Conservation (phyloP, 2,329 filamentous ascomycete genomes). For the Nemania abortiva region DNA sequence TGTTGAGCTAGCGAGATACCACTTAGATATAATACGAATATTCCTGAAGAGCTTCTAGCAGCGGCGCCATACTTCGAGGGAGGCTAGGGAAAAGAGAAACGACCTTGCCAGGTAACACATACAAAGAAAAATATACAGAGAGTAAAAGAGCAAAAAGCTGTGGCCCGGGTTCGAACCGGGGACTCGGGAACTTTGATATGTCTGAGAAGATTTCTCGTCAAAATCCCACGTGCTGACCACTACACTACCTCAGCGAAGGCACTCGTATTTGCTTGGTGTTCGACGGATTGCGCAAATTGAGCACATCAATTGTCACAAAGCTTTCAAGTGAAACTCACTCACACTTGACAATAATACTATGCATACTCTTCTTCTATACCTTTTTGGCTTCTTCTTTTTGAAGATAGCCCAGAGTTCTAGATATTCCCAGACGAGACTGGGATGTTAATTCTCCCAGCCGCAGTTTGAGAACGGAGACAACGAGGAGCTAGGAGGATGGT, state of each 20-base stretch:
- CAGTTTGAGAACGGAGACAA: background rate
- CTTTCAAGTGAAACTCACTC: background rate
- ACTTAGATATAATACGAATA: background rate
- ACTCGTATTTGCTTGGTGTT: background rate
- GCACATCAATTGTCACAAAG: background rate
- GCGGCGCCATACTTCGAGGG: too few relatives aligned
- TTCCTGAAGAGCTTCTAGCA: too few relatives aligned
- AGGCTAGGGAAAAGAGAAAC: too few relatives aligned
- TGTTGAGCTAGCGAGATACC: background rate
- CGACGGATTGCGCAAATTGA: background rate
- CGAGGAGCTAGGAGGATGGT: background rate
- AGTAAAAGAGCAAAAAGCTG: slow-evolving; percentile 33
- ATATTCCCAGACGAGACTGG: background rate
- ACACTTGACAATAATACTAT: background rate
- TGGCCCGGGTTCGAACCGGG: slow-evolving; percentile 46
- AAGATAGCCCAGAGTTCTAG: background rate
- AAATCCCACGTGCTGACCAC: slow-evolving; percentile 50
- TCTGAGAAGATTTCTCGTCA: slow-evolving; percentile 24
- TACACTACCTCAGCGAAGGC: slow-evolving; percentile 45
- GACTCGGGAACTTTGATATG: slow-evolving; percentile 43
- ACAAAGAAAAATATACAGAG: background rate
- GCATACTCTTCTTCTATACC: background rate
- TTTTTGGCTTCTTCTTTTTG: background rate
- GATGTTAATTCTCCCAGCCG: background rate
- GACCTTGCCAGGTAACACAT: too few relatives aligned